Base-by-base conservation (phyloP, 1,139 yeast species). In the Yamadazyma conglobata region DNA sequence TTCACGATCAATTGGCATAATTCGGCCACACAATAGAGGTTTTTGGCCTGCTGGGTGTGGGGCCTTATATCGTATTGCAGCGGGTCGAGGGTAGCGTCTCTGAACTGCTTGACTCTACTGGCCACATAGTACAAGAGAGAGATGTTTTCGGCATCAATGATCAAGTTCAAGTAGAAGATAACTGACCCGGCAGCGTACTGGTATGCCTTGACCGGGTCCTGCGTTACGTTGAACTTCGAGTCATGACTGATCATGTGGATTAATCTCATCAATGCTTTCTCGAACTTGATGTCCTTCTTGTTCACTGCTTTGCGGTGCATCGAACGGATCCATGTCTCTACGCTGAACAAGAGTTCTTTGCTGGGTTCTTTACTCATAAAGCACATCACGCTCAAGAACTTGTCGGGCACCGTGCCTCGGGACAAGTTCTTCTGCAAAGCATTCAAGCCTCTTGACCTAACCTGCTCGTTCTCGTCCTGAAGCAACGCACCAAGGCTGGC, bases 281-380 rank as follows among this genome's bases (percentile, higher is more conserved):
- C 91, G 57, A 77, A 68, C 23, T 60, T 60, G 9, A 80, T 60
- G 22, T 67, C 69, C 11, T 52, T 49, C 37, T 64, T 66, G 10
- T 53, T 47, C 31, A 62, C 65, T 14, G 57, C 59, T 50, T 73
- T 70, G 31, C 56, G 63, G 40, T 72, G 70, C 17, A 78, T 65
- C 1, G 93, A 80, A 28, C 69, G 66, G 6, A 86, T 68, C 95
- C 96, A 87, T n/a, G 80, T 80, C 15, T 67, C 64, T 0, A 77
- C 71, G 27, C 72, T 73, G 2, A 58, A 54, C 40, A 67, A 73
- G 27, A 85, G 50, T 2, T 59, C 59, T 3, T 46, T 45, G 23
- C 73, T 68, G 0, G 91, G 88, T 47, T 89, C 96, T 48, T 77
- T 78, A 0, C 93, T 94, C 44, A 75, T 67, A 51, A 85, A 81